Percentiles rank a stretch among this genome's conserved stretches.
Conservation (phyloP, 2,329 filamentous ascomycete species). For the Talaromyces sp. region DNA sequence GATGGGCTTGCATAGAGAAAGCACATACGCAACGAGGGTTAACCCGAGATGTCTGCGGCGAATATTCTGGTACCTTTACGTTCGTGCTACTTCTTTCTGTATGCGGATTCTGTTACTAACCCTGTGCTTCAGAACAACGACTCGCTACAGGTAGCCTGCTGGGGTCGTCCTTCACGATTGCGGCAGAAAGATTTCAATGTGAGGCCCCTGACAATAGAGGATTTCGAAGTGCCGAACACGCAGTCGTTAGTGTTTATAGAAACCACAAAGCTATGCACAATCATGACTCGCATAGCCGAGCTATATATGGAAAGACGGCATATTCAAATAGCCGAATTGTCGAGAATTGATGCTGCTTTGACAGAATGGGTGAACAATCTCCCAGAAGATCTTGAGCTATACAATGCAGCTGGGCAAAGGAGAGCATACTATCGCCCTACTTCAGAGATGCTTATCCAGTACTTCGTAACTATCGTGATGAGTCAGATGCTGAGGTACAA, state of each 20-base stretch:
- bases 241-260: constrained; percentile 9
- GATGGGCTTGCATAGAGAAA: constrained; percentile 25
- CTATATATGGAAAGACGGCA: constrained; percentile 9
- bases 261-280: constrained; percentile 12
- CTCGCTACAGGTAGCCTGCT: constrained; percentile 12
- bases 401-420: not conserved
- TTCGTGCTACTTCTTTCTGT: not conserved
- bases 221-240: constrained; percentile 5
- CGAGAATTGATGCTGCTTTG: constrained; percentile 2
- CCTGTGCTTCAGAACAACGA: constrained; percentile 5
- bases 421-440: constrained; percentile 8
- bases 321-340: not conserved
- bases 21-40: constrained; percentile 19
- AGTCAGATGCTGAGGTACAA: constrained; percentile 10
- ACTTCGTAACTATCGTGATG: constrained; percentile 12
- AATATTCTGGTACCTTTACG: constrained; percentile 14
- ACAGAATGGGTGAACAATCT: constrained; percentile 7
- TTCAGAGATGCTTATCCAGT: constrained; percentile 11
- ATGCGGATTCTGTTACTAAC: not conserved
- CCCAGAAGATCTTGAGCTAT: constrained; percentile 9
- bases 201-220: not conserved
- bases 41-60: not conserved
- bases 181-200: constrained; percentile 6
- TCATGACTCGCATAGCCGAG: not conserved
- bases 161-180: constrained; percentile 1